Evolutionary conservation across 139 green algal genomes (phyloP).

Genomic region (Chlamydomonas sp.): DNA sequence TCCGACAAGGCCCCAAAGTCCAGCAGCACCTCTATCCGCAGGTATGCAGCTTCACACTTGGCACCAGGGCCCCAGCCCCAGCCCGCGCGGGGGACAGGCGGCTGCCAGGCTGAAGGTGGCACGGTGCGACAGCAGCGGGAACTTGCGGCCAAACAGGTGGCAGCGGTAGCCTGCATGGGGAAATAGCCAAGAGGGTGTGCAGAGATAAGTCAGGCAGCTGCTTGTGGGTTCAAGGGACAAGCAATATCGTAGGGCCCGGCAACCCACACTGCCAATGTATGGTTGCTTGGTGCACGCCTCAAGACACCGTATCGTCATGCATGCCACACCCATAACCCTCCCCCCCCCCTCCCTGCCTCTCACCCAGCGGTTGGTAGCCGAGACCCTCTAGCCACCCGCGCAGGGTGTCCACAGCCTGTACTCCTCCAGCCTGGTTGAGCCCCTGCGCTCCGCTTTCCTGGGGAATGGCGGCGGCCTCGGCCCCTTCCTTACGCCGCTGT

Average conservation of each 20-base stretch:
- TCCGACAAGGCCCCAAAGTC: too few species aligned
- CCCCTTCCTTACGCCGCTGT: too few species aligned
- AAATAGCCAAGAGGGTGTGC: neutral
- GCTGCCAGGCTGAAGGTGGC: neutral
- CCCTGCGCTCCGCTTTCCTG: too few species aligned
- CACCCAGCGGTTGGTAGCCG: slow-evolving; percentile 20
- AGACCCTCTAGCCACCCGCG: slow-evolving; percentile 10
- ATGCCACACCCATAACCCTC: neutral
- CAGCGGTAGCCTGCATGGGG: slow-evolving; percentile 18
- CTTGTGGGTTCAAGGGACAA: neutral
- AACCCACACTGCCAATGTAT: neutral
- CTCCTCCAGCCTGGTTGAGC: too few species aligned
- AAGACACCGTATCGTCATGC: neutral
- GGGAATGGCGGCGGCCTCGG: too few species aligned
- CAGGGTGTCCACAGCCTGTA: neutral
- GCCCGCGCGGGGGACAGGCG: slow-evolving; percentile 7
- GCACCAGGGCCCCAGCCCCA: slow-evolving; percentile 27
- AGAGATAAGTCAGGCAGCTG: neutral
- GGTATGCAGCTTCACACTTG: too few species aligned
- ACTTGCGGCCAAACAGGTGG: slow-evolving; percentile 32
- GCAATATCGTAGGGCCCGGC: too few species aligned
- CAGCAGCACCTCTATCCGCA: too few species aligned
- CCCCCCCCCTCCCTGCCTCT: neutral
- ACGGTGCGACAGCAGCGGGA: neutral
- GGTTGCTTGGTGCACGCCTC: neutral